Conservation (phyloP, 139 green algal genomes). For the Axilococcus clingmanii region DNA sequence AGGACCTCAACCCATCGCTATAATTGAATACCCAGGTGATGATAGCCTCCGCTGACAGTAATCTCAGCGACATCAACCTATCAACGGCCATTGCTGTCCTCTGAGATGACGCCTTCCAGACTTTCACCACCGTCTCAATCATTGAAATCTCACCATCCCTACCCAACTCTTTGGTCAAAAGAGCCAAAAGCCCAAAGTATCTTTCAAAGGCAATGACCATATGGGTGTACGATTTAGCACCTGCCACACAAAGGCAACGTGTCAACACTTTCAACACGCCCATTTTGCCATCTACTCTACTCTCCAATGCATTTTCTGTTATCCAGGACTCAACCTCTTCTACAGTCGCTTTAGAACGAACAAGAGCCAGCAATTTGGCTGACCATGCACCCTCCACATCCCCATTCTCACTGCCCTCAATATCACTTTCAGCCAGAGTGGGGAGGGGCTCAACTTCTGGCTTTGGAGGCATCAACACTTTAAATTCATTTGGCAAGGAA, state of each 20-base stretch:
- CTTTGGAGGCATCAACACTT: constrained; percentile 42
- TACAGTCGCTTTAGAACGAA: constrained; percentile 10
- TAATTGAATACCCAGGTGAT: constrained; percentile 33
- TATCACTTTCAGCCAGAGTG: constrained; percentile 1
- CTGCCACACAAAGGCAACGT: constrained; percentile 54
- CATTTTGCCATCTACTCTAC: constrained; percentile 21
- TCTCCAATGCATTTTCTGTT: constrained; percentile 12
- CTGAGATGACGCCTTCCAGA: constrained; percentile 28
- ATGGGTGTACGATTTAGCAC: constrained; percentile 77
- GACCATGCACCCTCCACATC: constrained; percentile 18
- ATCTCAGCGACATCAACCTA: constrained; percentile 45
- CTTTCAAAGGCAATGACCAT: constrained; percentile 67
- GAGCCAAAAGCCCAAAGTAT: constrained; percentile 44
- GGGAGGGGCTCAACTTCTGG: constrained; percentile 29
- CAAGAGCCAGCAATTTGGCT: constrained; percentile 23
- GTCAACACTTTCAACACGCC: constrained; percentile 30
- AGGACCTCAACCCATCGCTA: constrained; percentile 4
- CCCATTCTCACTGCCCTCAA: background rate
- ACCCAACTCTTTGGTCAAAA: constrained; percentile 21
- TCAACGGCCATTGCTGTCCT: constrained; percentile 52
- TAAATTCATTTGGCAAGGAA: constrained; percentile 43
- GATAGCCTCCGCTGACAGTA: constrained; percentile 30
- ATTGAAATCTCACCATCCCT: constrained; percentile 25
- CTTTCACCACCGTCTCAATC: constrained; percentile 10
- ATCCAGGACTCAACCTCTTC: constrained; percentile 21